Conservation (phyloP, 1,139 yeast genomes). For the Kluyveromyces marxianus region DNA sequence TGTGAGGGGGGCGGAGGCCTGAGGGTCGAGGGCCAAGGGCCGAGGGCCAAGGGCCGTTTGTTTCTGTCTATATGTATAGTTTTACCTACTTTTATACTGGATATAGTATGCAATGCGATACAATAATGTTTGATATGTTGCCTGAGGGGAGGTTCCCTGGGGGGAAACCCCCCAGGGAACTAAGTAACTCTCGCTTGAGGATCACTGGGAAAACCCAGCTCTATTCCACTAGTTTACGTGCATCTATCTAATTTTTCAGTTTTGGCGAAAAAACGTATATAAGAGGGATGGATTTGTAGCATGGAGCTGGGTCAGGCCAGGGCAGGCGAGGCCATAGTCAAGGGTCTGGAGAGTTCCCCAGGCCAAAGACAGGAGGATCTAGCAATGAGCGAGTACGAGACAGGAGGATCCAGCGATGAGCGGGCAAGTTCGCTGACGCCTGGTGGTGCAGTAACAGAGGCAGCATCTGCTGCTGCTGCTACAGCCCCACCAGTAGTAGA, state of each 20-base stretch:
- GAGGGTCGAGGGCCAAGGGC: no score
- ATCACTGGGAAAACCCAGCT: no score
- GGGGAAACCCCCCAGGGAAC: background rate
- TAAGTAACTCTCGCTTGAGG: background rate
- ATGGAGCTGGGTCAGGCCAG: no score
- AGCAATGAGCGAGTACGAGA: constrained; percentile 3
- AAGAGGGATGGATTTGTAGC: no score
- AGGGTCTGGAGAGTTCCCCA: background rate
- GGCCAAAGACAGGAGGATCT: background rate
- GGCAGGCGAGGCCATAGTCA: background rate
- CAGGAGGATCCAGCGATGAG: constrained; percentile 5
- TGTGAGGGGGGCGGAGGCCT: constrained; percentile 37
- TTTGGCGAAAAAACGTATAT: no score
- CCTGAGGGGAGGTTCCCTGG: no score
- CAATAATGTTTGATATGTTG: background rate
- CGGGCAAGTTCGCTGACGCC: constrained; percentile 1
- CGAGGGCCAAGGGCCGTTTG: no score
- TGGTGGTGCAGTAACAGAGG: background rate
- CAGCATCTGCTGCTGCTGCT: background rate
- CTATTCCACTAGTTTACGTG: no score
- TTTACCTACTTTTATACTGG: constrained; percentile 5
- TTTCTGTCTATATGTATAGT: background rate
- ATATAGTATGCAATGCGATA: constrained; percentile 1
- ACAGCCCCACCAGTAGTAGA: background rate
- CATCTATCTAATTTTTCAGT: no score